phyloP scores from a whole-genome alignment of 441 rosid genomes.

The Gossypium davidsonii region DNA sequence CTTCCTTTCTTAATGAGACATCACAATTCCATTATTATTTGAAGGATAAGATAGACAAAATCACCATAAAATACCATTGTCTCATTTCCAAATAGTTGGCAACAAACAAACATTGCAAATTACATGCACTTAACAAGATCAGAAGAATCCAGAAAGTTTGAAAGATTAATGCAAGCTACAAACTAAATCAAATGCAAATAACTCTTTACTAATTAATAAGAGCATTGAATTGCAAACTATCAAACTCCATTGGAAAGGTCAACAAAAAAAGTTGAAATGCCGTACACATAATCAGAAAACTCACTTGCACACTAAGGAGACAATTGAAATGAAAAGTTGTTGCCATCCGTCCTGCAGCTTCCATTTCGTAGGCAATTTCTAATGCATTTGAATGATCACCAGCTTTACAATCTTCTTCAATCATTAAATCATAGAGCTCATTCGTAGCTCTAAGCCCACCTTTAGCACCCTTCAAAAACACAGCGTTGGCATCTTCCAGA shows the following conservation, averaged over 20 bases:
- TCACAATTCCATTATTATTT: neutral
- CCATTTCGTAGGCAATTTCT: constrained; percentile 94
- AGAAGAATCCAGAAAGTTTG: neutral
- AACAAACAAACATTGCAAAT: neutral
- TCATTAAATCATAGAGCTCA: constrained; percentile 74
- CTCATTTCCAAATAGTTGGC: neutral
- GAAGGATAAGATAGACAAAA: neutral
- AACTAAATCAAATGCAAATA: constrained; percentile 1
- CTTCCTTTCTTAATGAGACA: neutral
- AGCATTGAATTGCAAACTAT: neutral
- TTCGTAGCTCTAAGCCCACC: constrained; percentile 79
- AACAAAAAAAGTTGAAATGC: neutral
- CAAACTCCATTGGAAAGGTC: neutral
- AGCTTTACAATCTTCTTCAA: constrained; percentile 81
- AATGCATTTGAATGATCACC: constrained; percentile 96
- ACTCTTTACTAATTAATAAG: neutral
- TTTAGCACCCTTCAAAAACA: constrained; percentile 80
- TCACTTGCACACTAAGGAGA: constrained; percentile 90
- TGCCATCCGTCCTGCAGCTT: constrained; percentile 88
- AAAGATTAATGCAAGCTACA: neutral
- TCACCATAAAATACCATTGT: neutral
- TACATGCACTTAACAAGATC: constrained; percentile 5
- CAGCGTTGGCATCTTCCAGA: constrained; percentile 82
- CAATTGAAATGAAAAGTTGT: constrained; percentile 94
- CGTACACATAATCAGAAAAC: constrained; percentile 15